Percentiles rank a stretch among this genome's conserved stretches.
These are phyloP conservation scores for Ogataea nitratoaversa DNA, from an alignment of 805 yeast species.

Conservation along the genomic window DNA sequence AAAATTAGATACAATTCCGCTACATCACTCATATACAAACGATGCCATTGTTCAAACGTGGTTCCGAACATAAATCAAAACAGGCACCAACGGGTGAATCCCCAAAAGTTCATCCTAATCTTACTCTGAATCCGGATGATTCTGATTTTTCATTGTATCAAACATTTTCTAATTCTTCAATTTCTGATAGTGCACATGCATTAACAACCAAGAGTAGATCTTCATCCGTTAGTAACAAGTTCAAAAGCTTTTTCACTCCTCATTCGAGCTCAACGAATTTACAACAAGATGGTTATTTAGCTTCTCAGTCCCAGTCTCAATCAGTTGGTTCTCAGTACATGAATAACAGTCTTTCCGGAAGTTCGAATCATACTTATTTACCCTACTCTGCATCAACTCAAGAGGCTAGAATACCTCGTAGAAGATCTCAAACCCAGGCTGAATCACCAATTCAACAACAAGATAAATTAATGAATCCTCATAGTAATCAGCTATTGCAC, in stretches of 20 bases:
- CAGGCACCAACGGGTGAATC: conserved; percentile 5
- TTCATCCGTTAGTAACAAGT: conserved; percentile 28
- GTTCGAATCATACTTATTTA: background rate
- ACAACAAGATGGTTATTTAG: conserved; percentile 8
- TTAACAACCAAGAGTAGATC: conserved; percentile 19
- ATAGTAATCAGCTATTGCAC: background rate
- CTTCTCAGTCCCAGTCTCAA: background rate
- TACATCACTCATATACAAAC: background rate
- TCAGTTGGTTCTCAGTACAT: background rate
- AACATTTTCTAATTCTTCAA: conserved; percentile 19
- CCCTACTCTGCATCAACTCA: conserved; percentile 7
- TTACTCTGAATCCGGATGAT: conserved; percentile 18
- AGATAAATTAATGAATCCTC: background rate
- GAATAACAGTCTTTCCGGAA: background rate
- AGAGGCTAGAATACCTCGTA: conserved; percentile 5
- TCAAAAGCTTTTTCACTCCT: conserved; percentile 27
- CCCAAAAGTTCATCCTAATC: conserved; percentile 13
- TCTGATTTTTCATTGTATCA: conserved; percentile 24
- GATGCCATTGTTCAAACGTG: conserved; percentile 19
- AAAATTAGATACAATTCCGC: no score
- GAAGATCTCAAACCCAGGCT: conserved; percentile 3
- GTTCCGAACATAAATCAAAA: conserved; percentile 9
- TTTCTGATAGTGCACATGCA: conserved; percentile 13
- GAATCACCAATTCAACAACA: background rate
- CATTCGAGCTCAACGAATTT: conserved; percentile 16